phyloP scores from a whole-genome alignment of 164 flowering plant species.

The Pachysandra terminalis region DNA sequence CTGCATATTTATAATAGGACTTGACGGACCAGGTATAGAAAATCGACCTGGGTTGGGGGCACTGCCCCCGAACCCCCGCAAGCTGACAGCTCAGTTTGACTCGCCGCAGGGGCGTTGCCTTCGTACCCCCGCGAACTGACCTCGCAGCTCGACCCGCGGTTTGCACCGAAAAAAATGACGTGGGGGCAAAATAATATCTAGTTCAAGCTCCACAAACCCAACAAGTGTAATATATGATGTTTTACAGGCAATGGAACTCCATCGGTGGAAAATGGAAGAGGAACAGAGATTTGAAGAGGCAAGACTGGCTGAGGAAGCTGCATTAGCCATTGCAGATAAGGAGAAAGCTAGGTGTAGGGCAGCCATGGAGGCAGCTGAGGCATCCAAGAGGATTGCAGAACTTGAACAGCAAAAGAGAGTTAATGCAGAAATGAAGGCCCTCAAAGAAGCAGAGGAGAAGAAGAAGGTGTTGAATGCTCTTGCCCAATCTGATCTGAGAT shows the following conservation, averaged over 20 bases:
- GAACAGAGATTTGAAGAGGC: slow-evolving; percentile 52
- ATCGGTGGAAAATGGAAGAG: slow-evolving; percentile 60
- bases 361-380: slow-evolving; percentile 64
- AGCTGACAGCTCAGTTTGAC: no score
- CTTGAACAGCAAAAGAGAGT: slow-evolving; percentile 66
- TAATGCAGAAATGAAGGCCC: slow-evolving; percentile 59
- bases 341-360: slow-evolving; percentile 63
- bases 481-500: slow-evolving; percentile 37
- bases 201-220: no score
- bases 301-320: slow-evolving; percentile 57
- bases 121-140: no score
- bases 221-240: no score
- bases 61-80: no score
- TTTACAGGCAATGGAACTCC: slow-evolving; percentile 51
- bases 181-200: neutral
- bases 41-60: no score
- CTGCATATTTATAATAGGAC: no score
- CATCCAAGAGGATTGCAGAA: slow-evolving; percentile 57
- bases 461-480: slow-evolving; percentile 32
- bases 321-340: slow-evolving; percentile 49
- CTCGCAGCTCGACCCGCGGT: no score
- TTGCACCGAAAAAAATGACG: no score
- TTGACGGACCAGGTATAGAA: no score
- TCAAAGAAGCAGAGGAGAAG: slow-evolving; percentile 56
- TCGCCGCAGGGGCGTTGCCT: no score